Conservation (phyloP, 2,329 filamentous ascomycete species). For the Westerdykella aurantiaca region DNA sequence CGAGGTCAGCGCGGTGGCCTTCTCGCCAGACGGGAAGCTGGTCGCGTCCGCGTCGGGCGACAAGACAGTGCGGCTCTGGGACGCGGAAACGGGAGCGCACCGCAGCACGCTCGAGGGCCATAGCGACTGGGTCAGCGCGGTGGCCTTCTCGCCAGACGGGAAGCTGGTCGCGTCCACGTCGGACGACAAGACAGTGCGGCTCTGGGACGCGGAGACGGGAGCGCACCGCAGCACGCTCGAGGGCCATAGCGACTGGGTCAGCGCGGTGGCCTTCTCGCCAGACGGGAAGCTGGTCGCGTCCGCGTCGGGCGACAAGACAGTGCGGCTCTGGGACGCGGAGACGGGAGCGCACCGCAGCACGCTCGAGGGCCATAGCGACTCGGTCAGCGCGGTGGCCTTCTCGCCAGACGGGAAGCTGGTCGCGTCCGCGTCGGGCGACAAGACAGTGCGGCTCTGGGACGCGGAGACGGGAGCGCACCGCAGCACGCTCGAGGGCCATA, state of each 20-base stretch:
- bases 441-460: conserved; percentile 82
- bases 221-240: conserved; percentile 4
- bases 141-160: too few relatives aligned
- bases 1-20: too few relatives aligned
- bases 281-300: conserved; percentile 11
- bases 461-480: too few relatives aligned
- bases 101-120: too few relatives aligned
- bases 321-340: conserved; percentile 10
- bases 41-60: conserved; percentile 11
- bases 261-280: too few relatives aligned
- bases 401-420: too few relatives aligned
- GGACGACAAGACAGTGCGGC: conserved; percentile 8
- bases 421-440: conserved; percentile 86
- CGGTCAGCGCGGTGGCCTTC: too few relatives aligned
- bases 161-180: conserved; percentile 12
- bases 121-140: too few relatives aligned
- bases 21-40: conserved; percentile 6
- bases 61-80: conserved; percentile 12
- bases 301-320: conserved; percentile 10
- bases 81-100: conserved; percentile 4
- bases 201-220: conserved; percentile 6
- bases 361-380: conserved; percentile 11
- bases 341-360: conserved; percentile 3
- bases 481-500: conserved; percentile 59
- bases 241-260: too few relatives aligned